These are phyloP conservation scores for Theileria orientalis DNA, from an alignment of 169 alveolate genomes.

Conservation along the genomic window DNA sequence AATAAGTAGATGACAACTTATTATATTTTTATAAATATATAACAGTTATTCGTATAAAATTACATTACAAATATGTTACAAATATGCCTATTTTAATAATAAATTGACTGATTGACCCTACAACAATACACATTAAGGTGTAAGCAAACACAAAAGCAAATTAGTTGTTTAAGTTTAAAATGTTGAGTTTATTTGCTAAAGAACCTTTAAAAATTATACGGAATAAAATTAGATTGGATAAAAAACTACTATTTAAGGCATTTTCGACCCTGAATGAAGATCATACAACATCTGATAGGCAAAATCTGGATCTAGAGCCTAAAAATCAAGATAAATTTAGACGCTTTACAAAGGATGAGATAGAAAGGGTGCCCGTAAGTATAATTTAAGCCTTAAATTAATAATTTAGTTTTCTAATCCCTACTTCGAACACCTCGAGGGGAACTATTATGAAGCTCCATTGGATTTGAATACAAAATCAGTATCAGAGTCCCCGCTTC, in stretches of 20 bases:
- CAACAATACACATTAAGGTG: conserved; percentile 10
- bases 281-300: neutral
- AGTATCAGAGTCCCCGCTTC: conserved; percentile 48
- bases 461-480: conserved; percentile 36
- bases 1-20: too few species aligned
- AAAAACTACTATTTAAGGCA: neutral
- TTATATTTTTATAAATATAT: too few species aligned
- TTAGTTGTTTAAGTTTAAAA: too few species aligned
- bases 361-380: conserved; percentile 46
- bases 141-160: too few species aligned
- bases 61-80: neutral
- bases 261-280: neutral
- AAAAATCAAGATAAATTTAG: conserved; percentile 15
- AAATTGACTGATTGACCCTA: neutral
- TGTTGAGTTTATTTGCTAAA: neutral
- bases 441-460: conserved; percentile 54
- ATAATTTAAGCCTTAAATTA: neutral
- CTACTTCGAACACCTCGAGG: conserved; percentile 51
- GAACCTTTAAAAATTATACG: neutral
- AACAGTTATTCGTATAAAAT: too few species aligned
- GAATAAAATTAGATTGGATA: neutral
- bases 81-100: neutral
- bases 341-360: conserved; percentile 23
- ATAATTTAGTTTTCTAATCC: conserved; percentile 33
- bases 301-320: too few species aligned